A percentile compares a stretch with the other conserved stretches of the same genome.
phyloP scores from a whole-genome alignment of 225 moss, liverwort and hornwort species.

The Polytrichum formosum region DNA sequence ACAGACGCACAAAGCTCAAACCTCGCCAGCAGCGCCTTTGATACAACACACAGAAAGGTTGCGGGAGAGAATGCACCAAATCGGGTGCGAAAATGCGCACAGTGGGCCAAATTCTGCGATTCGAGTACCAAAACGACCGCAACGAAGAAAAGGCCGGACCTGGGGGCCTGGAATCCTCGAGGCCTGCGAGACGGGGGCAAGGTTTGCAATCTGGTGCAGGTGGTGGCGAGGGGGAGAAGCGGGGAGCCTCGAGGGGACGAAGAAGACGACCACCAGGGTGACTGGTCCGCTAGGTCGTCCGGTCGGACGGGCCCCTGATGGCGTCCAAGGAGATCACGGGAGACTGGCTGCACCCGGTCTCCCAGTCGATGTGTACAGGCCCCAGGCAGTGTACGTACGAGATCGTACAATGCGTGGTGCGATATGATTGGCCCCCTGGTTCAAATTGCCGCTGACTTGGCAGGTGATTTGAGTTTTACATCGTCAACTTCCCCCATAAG shows the following conservation, averaged over 20 bases:
- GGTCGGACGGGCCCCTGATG: not conserved
- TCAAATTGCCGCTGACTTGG: too few relatives aligned
- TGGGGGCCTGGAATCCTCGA: not conserved
- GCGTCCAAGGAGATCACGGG: conserved; percentile 8
- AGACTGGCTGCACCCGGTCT: not conserved
- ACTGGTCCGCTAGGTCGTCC: not conserved
- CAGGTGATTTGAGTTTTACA: too few relatives aligned
- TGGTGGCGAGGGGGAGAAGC: not conserved
- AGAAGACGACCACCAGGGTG: not conserved
- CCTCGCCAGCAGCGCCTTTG: not conserved
- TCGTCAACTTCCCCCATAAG: too few relatives aligned
- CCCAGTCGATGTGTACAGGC: too few relatives aligned
- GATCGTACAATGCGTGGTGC: too few relatives aligned
- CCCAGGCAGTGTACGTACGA: too few relatives aligned
- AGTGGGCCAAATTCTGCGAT: not conserved
- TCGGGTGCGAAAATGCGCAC: not conserved
- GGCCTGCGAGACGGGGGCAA: not conserved
- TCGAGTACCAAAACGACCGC: conserved; percentile 1
- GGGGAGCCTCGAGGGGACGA: not conserved
- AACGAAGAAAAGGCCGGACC: not conserved
- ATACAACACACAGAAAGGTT: too few relatives aligned
- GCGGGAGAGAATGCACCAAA: too few relatives aligned
- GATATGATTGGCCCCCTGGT: too few relatives aligned
- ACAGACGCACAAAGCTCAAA: not conserved
- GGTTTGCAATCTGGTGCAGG: not conserved